These are phyloP conservation scores for Tardiomyces blankii DNA, from an alignment of 1,139 yeast species.

Conservation along the genomic window DNA sequence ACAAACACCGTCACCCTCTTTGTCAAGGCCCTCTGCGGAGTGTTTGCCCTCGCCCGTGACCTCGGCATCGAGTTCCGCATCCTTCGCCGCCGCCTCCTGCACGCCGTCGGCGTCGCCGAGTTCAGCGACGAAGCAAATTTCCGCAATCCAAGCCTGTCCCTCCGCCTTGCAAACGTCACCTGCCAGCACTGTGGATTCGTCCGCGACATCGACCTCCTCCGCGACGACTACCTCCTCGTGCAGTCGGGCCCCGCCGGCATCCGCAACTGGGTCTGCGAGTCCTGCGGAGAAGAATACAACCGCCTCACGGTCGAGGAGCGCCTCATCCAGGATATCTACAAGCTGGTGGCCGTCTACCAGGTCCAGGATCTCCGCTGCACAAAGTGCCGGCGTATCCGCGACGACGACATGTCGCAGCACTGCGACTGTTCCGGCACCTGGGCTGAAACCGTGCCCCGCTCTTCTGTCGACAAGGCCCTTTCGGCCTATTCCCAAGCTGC, in stretches of 20 bases:
- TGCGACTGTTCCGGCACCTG: slow-evolving; percentile 88
- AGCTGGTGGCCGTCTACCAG: slow-evolving; percentile 47
- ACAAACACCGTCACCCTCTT: slow-evolving; percentile 67
- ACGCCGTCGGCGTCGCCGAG: slow-evolving; percentile 69
- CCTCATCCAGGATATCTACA: slow-evolving; percentile 52
- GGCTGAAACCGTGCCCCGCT: slow-evolving; percentile 46
- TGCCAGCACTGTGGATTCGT: slow-evolving; percentile 74
- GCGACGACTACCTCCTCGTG: slow-evolving; percentile 1
- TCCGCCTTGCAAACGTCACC: slow-evolving; percentile 54
- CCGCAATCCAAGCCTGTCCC: slow-evolving; percentile 60
- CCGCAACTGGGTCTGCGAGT: slow-evolving; percentile 48
- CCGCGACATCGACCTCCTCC: slow-evolving; percentile 58
- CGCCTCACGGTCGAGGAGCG: slow-evolving; percentile 68
- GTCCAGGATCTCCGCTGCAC: slow-evolving; percentile 74
- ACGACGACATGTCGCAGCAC: slow-evolving; percentile 58
- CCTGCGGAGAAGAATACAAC: slow-evolving; percentile 56
- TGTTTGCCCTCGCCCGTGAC: slow-evolving; percentile 32
- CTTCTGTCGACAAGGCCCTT: slow-evolving; percentile 35
- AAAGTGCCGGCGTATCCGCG: slow-evolving; percentile 61
- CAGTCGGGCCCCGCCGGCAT: slow-evolving; percentile 15
- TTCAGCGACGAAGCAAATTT: slow-evolving; percentile 74
- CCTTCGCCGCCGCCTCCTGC: slow-evolving; percentile 62
- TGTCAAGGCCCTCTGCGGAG: slow-evolving; percentile 65
- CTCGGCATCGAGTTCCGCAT: slow-evolving; percentile 64
- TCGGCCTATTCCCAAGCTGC: slow-evolving; percentile 50